Conservation (phyloP, 805 yeast species). For the Candida lessepsii region DNA sequence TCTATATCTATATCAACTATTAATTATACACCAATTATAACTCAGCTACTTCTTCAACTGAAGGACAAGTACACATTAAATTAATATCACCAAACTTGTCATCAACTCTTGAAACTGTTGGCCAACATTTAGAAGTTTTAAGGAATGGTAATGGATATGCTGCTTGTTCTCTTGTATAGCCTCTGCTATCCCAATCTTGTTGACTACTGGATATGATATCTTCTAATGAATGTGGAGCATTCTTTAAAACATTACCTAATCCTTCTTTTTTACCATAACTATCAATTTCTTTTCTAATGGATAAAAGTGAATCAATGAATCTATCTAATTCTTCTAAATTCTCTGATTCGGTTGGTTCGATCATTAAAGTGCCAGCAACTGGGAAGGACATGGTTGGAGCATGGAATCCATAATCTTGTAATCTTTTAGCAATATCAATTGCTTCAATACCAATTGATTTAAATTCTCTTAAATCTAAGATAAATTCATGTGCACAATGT, state of each 20-base stretch:
- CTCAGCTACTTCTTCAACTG: conserved; percentile 66
- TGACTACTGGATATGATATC: conserved; percentile 64
- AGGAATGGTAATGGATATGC: conserved; percentile 86
- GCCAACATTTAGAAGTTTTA: conserved; percentile 85
- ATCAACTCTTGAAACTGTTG: conserved; percentile 87
- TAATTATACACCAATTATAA: background rate
- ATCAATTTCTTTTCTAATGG: conserved; percentile 79
- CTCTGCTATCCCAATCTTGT: conserved; percentile 77
- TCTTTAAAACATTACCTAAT: conserved; percentile 70
- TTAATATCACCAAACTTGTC: conserved; percentile 94
- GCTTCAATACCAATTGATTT: conserved; percentile 85
- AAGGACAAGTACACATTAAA: conserved; percentile 89
- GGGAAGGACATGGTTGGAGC: conserved; percentile 99
- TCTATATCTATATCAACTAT: background rate
- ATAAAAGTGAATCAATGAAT: conserved; percentile 81
- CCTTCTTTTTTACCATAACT: conserved; percentile 65
- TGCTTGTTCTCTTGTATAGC: conserved; percentile 90
- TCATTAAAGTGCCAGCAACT: conserved; percentile 94
- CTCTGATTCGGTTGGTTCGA: conserved; percentile 97
- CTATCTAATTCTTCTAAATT: conserved; percentile 84
- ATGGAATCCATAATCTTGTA: conserved; percentile 98
- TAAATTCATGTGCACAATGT: conserved; percentile 96
- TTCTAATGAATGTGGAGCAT: conserved; percentile 87
- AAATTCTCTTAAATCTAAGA: conserved; percentile 84
- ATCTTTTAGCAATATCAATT: conserved; percentile 92